Conservation (phyloP, 2,329 filamentous ascomycete species). For the Fusarium camptoceras region DNA sequence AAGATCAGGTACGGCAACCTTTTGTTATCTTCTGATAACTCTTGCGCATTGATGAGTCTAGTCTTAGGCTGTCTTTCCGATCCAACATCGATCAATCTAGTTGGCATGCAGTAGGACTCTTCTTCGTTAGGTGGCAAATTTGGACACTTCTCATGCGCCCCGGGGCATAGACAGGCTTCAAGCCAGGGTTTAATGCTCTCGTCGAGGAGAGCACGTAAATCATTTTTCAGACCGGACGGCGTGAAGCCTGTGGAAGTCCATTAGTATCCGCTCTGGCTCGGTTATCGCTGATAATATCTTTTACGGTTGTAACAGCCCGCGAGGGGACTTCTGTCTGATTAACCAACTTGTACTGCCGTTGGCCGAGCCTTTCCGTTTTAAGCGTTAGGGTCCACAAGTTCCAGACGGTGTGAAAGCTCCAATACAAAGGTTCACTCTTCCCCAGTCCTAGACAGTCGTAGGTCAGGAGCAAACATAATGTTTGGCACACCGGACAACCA, state of each 20-base stretch:
- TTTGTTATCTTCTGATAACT: accelerated
- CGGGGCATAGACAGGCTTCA: not conserved
- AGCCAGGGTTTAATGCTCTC: not conserved
- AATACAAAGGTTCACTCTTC: not conserved
- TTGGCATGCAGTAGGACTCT: accelerated
- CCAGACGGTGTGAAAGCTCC: no score
- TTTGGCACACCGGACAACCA: not conserved
- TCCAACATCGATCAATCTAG: not conserved
- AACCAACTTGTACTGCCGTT: no score
- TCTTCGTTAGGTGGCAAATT: not conserved
- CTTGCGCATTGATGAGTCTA: accelerated
- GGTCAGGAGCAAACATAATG: not conserved
- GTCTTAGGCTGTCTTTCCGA: accelerated
- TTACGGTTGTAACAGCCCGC: not conserved
- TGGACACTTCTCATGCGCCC: accelerated
- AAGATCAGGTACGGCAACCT: not conserved
- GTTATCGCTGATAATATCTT: accelerated
- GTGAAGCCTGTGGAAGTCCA: accelerated
- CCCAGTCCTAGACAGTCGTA: accelerated
- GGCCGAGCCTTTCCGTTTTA: no score
- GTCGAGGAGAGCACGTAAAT: not conserved
- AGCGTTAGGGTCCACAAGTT: no score
- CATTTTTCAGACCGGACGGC: not conserved
- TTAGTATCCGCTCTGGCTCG: accelerated
- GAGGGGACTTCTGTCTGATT: no score